Percentiles rank a stretch among this genome's conserved stretches.
Conservation (phyloP, 495 filamentous ascomycete species). For the Aspergillus mulundensis region DNA sequence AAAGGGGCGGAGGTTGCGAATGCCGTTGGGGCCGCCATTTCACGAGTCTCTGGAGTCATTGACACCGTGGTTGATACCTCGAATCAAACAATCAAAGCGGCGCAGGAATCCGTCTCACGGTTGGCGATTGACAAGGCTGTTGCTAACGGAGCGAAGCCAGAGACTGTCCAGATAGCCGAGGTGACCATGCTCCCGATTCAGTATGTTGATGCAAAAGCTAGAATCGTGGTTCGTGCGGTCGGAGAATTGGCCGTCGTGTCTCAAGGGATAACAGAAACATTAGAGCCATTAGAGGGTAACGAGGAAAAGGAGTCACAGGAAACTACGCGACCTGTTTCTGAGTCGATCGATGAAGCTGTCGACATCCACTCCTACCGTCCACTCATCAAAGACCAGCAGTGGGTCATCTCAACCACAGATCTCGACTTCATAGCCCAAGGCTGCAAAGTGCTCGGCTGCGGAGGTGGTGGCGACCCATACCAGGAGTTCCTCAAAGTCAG, state of each 20-base stretch:
- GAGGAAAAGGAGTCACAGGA: neutral
- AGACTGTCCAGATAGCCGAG: slow-evolving; percentile 31
- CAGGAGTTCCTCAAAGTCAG: slow-evolving; percentile 23
- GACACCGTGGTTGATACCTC: slow-evolving; percentile 42
- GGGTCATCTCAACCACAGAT: slow-evolving; percentile 56
- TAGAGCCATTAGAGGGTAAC: neutral
- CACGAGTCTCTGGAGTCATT: slow-evolving; percentile 25
- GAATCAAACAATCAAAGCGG: slow-evolving; percentile 31
- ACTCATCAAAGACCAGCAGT: slow-evolving; percentile 18
- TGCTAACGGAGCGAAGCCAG: slow-evolving; percentile 31
- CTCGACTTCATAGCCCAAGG: slow-evolving; percentile 54
- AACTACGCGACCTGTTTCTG: neutral
- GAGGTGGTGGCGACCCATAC: slow-evolving; percentile 46
- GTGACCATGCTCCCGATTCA: slow-evolving; percentile 31
- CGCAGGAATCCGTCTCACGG: slow-evolving; percentile 30
- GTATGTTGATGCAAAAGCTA: slow-evolving; percentile 34
- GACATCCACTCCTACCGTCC: slow-evolving; percentile 17
- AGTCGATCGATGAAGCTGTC: neutral
- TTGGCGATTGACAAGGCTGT: slow-evolving; percentile 36
- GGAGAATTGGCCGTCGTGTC: slow-evolving; percentile 23
- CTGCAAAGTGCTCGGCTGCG: slow-evolving; percentile 59
- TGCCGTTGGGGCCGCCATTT: slow-evolving; percentile 54
- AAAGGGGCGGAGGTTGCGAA: slow-evolving; percentile 46
- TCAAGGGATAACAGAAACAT: neutral
- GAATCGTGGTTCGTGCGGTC: slow-evolving; percentile 31